Evolutionary conservation across 768 basidiomycete genomes (phyloP).

Genomic region (Pleurotus citrinopileatus): DNA sequence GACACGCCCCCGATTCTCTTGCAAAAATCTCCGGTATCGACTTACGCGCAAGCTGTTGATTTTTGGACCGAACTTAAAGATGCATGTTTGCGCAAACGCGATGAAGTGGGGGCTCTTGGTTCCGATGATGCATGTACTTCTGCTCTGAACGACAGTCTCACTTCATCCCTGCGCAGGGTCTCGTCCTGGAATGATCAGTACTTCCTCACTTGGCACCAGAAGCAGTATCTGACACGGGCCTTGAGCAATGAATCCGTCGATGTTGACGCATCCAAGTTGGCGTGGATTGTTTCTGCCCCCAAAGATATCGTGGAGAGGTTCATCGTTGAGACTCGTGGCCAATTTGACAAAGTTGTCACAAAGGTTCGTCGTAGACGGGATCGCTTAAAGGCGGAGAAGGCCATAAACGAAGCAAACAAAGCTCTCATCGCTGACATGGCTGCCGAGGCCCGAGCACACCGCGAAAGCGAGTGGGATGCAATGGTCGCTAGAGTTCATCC

Average conservation of each 20-base stretch:
- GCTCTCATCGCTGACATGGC: conserved; percentile 60
- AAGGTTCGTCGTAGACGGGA: conserved; percentile 35
- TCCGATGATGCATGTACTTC: conserved; percentile 7
- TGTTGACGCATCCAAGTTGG: conserved; percentile 41
- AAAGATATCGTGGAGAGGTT: conserved; percentile 41
- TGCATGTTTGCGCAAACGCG: conserved; percentile 30
- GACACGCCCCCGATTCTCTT: conserved; percentile 52
- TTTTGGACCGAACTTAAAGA: conserved; percentile 61
- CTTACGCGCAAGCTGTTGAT: conserved; percentile 32
- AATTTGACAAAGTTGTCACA: conserved; percentile 39
- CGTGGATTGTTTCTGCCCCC: conserved; percentile 57
- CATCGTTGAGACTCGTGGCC: conserved; percentile 37
- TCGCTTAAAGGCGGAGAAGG: conserved; percentile 29
- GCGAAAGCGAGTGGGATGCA: conserved; percentile 65
- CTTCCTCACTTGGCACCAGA: conserved; percentile 65
- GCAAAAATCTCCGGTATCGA: conserved; percentile 43
- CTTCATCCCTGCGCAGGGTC: conserved; percentile 53
- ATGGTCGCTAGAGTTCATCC: conserved; percentile 57
- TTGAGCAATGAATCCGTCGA: conserved; percentile 33
- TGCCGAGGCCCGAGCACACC: conserved; percentile 52
- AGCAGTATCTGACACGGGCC: conserved; percentile 46
- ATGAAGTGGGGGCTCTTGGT: not conserved
- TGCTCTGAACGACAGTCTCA: conserved; percentile 27
- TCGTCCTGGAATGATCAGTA: conserved; percentile 63
- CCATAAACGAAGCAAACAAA: conserved; percentile 40